Percentiles rank a stretch among this genome's conserved stretches.
Evolutionary conservation across 257 asterid genomes (phyloP).

Genomic region (Capsicum chinense): DNA sequence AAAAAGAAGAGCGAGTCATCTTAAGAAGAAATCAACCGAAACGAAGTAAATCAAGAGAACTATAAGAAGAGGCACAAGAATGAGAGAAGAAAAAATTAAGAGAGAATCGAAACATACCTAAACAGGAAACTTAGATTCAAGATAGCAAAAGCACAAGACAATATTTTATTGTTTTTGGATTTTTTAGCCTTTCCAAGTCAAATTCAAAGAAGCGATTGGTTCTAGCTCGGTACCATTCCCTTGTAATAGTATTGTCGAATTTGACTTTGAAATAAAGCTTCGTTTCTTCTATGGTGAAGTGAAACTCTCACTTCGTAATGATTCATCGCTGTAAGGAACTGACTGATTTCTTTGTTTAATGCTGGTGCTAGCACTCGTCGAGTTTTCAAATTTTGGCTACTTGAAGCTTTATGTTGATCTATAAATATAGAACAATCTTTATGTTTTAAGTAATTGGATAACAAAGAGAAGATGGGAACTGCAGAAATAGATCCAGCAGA

Average conservation of each 20-base stretch:
- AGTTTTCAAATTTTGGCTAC: not conserved
- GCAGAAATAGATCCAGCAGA: not conserved
- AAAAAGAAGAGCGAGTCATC: not conserved
- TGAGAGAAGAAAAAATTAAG: not conserved
- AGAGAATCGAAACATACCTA: not conserved
- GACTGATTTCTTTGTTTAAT: not conserved
- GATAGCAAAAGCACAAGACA: not conserved
- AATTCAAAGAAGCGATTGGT: not conserved
- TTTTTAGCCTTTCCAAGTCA: not conserved
- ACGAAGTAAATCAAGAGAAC: not conserved
- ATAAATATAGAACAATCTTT: not conserved
- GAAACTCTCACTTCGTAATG: not conserved
- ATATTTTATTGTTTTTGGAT: not conserved
- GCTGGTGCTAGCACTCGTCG: not conserved
- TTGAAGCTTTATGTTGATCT: conserved; percentile 7
- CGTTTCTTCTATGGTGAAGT: not conserved
- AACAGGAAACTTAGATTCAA: not conserved
- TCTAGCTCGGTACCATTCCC: not conserved
- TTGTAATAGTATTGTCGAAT: too few species aligned
- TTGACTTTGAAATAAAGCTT: not conserved
- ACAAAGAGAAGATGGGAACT: conserved; percentile 18
- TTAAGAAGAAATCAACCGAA: not conserved
- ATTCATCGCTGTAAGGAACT: not conserved
- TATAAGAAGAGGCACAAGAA: not conserved
- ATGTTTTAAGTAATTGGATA: not conserved